These are phyloP conservation scores for Lodderomyces pseudojiufengensis DNA, from an alignment of 1,139 yeast species.

Conservation along the genomic window DNA sequence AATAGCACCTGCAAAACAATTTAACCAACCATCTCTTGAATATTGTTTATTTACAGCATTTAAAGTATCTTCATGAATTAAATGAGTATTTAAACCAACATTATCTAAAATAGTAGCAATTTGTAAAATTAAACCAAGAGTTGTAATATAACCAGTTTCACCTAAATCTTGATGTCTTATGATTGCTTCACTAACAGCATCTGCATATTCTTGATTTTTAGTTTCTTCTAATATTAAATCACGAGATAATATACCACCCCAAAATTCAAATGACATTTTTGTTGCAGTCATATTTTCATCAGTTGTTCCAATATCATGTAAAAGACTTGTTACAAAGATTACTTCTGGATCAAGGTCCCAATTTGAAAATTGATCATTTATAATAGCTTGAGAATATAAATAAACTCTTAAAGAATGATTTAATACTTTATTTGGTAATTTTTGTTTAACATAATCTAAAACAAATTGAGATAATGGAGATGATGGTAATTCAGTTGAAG, in stretches of 20 bases:
- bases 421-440: conserved; percentile 25
- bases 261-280: conserved; percentile 37
- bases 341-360: conserved; percentile 34
- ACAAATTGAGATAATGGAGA: conserved; percentile 19
- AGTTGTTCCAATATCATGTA: conserved; percentile 39
- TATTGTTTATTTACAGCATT: conserved; percentile 26
- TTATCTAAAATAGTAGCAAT: conserved; percentile 36
- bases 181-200: conserved; percentile 38
- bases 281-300: conserved; percentile 33
- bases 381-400: conserved; percentile 31
- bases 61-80: conserved; percentile 30
- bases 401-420: conserved; percentile 34
- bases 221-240: conserved; percentile 26
- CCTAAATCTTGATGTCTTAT: conserved; percentile 40
- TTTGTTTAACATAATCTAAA: conserved; percentile 23
- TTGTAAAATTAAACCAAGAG: conserved; percentile 34
- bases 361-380: conserved; percentile 33
- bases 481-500: conserved; percentile 20
- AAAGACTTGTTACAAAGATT: conserved; percentile 29
- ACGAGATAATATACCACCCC: conserved; percentile 33
- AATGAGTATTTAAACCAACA: conserved; percentile 31
- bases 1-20: conserved; percentile 34
- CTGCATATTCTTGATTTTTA: conserved; percentile 28
- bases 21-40: conserved; percentile 31
- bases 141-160: conserved; percentile 32